Base-by-base conservation (phyloP, 768 basidiomycete genomes). In the Hericium erinaceus region DNA sequence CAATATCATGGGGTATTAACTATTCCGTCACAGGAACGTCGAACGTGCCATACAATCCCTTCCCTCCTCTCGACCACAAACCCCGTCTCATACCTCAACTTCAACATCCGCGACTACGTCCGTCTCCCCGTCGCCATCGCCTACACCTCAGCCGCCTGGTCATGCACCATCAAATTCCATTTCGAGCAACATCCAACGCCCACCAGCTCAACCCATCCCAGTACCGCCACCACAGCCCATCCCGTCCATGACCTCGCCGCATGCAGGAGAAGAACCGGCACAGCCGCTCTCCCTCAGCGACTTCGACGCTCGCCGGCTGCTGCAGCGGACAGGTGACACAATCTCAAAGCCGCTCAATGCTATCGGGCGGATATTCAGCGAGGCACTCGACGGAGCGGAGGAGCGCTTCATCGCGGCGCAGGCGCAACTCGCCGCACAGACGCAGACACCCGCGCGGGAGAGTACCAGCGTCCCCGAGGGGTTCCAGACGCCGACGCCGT, bases 301-400 rank as follows among this genome's bases (percentile, higher is more conserved):
- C n/a, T 73, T 75, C 5, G 92, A 95, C 65, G 93, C 92, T 1
- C 83, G 82, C 40, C 79, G 86, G 22, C 79, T 95, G 33, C 77
- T 95, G 48, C 93, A 93, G 70, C 89, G 88, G 68, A 95, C 94
- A 0, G 92, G 93, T 8, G 90, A 93, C 67, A 89, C 83, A 0
- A 87, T 95, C 57, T 92, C 89, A 8, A 93, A 92, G 68, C 93
- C 93, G 3, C 78, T 97, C n/a, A 89, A 76, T 61, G 91, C 93
- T 1, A 87, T 97, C 53, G 81, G 92, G 16, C 83, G 89, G 54
- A 93, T 97, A 60, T 86, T 95, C 68, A 89, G 81, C 59, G 89
- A 89, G 48, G 92, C 90, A 0, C 72, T 93, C 11, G 89, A 92
- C 64, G 79, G 80, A 39, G 81, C 80, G 0, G 84, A 86, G 60